Conservation (phyloP, 2,329 filamentous ascomycete species). For the Blastomyces gilchristii region DNA sequence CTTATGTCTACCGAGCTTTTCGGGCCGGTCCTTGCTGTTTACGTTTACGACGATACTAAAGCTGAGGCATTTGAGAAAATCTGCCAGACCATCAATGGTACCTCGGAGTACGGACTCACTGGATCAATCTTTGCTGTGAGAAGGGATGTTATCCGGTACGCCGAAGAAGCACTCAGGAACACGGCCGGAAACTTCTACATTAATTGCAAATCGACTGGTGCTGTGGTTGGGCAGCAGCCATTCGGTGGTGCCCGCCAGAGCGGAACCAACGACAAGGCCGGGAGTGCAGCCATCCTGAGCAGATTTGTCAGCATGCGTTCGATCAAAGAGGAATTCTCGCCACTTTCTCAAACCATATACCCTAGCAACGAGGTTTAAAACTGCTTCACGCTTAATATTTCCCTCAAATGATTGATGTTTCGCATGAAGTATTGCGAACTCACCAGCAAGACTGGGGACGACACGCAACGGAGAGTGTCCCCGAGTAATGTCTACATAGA, state of each 20-base stretch:
- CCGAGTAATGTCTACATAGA: not conserved
- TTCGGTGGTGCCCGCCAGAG: slow-evolving; percentile 59
- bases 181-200: slow-evolving; percentile 35
- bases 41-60: slow-evolving; percentile 65
- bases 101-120: slow-evolving; percentile 33
- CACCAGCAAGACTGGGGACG: not conserved
- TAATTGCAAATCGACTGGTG: slow-evolving; percentile 49
- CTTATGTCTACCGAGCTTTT: slow-evolving; percentile 73
- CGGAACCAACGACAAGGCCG: slow-evolving; percentile 67
- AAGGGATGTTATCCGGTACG: slow-evolving; percentile 26
- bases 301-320: slow-evolving; percentile 57
- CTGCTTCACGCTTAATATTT: not conserved
- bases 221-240: slow-evolving; percentile 63
- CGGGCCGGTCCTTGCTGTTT: slow-evolving; percentile 61
- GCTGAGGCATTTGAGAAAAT: slow-evolving; percentile 45
- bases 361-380: slow-evolving; percentile 53
- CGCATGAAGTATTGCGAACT: not conserved
- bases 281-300: slow-evolving; percentile 51
- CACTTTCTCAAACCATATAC: slow-evolving; percentile 54
- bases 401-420: not conserved
- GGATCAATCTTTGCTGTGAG: slow-evolving; percentile 34
- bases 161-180: slow-evolving; percentile 28
- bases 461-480: not conserved
- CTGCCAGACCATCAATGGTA: slow-evolving; percentile 40
- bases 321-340: slow-evolving; percentile 64